phyloP scores from a whole-genome alignment of 108 stramenopile genomes.

The Nitzschia sp. region DNA sequence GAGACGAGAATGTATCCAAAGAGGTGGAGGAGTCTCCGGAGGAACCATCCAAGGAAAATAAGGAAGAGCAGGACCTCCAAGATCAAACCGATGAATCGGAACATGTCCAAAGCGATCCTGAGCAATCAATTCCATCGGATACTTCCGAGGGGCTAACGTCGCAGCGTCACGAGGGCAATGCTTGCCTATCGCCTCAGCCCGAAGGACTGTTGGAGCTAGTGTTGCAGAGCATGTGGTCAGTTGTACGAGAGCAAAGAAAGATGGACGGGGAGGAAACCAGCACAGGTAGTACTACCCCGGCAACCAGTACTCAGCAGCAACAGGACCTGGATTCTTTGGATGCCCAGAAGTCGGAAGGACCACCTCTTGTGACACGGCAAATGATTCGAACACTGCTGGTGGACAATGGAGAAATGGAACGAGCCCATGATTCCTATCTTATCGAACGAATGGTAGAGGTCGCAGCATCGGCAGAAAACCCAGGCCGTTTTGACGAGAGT shows the following conservation, averaged over 20 bases:
- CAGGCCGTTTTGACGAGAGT: conserved; percentile 15
- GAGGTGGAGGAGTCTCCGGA: not conserved
- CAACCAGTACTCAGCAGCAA: not conserved
- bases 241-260: not conserved
- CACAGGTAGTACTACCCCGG: no score
- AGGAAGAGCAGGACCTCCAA: no score
- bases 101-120: no score
- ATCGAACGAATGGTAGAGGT: conserved; percentile 51
- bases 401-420: conserved; percentile 59
- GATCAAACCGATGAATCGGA: no score
- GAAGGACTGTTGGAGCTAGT: conserved; percentile 19
- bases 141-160: not conserved
- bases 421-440: conserved; percentile 44
- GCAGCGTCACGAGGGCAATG: no score
- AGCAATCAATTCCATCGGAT: no score
- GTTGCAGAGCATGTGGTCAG: conserved; percentile 5
- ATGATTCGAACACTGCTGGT: conserved; percentile 34
- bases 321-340: not conserved
- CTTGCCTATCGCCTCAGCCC: conserved; percentile 6
- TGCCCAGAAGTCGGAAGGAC: not conserved
- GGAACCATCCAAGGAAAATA: no score
- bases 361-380: conserved; percentile 31
- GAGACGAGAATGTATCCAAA: not conserved
- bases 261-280: no score
- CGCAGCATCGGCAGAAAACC: conserved; percentile 5